Evolutionary conservation across 2,329 filamentous ascomycete species (phyloP), one percentile per base, ranked within the genome.

Genomic region (Microdochium nivale): DNA sequence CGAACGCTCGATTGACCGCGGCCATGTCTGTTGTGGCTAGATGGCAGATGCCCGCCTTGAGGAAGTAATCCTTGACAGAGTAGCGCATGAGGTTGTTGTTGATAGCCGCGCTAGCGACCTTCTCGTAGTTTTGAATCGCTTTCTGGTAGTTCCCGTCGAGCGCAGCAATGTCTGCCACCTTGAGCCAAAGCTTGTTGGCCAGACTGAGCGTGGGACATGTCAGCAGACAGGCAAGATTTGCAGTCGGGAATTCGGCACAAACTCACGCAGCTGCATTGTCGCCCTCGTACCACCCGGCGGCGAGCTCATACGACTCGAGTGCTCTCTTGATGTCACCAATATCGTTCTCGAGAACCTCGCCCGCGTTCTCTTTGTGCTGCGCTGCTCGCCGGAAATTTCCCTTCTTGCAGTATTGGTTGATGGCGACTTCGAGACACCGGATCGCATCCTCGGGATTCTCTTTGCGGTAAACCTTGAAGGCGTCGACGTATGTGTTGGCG

Each of bases 401-500:
- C 71, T 90, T 91, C 59, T 81, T 73, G 60, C 89, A 92, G 71
- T 95, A 97, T 67, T 94, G 88, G 53, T 83, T 77, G 65, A 97
- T 90, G 40, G 90, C 87, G 58, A 84, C 74, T 57, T 90, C 82
- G 52, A 96, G 75, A 63, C 88, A 90, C 55, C 88, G 78, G 44
- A 87, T 88, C 16, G 91, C 92, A 62, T 92, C 86, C 65, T 89
- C 78, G 21, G 90, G 90, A 62, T 88, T 84, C 50, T 87, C 84
- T 71, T 90, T 95, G 62, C 86, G 81, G 74, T 96, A 97, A 54
- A 90, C 87, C 76, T 97, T 96, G 80, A 91, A 97, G 50, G 94
- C 94, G 68, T 97, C 91, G 62, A 86, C 82, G 55, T 90, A 75
- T 48, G 87, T 86, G 70, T 95, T 95, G 57, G 92, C 91, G 48